Evolutionary conservation across 2,329 filamentous ascomycete genomes (phyloP).

Genomic region (Fusarium ramigenum): DNA sequence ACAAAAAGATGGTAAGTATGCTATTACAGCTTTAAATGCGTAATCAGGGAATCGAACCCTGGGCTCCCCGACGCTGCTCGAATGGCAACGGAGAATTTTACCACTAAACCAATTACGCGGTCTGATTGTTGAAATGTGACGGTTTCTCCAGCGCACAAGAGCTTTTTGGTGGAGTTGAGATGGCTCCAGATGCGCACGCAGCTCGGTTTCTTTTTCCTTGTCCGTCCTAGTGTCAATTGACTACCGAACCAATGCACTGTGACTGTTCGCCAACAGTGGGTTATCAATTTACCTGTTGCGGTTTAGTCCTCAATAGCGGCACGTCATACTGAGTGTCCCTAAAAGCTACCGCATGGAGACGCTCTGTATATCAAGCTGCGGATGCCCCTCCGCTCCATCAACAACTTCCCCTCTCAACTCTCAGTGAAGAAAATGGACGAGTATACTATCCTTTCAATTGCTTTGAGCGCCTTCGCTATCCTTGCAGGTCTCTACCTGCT

Average conservation of each 20-base stretch:
- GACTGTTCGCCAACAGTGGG: not conserved
- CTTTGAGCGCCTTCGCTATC: not conserved
- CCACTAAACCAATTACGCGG: slow-evolving; percentile 25
- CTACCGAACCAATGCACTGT: not conserved
- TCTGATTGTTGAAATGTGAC: not conserved
- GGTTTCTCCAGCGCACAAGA: too few species aligned
- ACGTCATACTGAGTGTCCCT: not conserved
- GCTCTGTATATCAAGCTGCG: not conserved
- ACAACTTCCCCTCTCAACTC: not conserved
- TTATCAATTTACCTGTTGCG: not conserved
- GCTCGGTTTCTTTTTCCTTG: not conserved
- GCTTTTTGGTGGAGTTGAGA: fast-evolving
- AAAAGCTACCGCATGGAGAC: not conserved
- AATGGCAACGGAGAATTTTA: slow-evolving; percentile 24
- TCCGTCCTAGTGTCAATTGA: not conserved
- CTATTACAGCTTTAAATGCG: not conserved
- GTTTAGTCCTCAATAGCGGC: not conserved
- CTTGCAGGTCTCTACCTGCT: not conserved
- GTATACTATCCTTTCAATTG: not conserved
- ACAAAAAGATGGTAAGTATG: not conserved
- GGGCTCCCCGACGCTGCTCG: slow-evolving; percentile 4
- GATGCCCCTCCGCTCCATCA: not conserved
- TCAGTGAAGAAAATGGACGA: not conserved
- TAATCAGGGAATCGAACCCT: slow-evolving; percentile 24
- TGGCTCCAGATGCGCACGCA: too few species aligned